Evolutionary conservation across 2,329 filamentous ascomycete species (phyloP), one percentile per base, ranked within the genome.

Genomic region (Clonostachys solani): DNA sequence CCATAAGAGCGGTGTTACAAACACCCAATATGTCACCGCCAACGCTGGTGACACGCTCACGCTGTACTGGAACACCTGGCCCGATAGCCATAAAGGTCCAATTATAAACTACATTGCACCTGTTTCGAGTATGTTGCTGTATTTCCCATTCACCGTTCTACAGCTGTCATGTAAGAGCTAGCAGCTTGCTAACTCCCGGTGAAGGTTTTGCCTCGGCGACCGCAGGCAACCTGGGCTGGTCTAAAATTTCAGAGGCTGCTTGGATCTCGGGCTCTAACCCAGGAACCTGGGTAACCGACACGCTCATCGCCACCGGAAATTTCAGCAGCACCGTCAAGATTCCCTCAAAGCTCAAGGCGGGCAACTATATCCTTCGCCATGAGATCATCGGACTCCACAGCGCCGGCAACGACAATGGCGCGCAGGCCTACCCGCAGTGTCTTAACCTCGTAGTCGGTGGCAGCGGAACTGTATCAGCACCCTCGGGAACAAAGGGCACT

Each of bases 21-120:
- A 60, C 7, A 49, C 48, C 23, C 49, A 50, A 15, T 49, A 42
- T 16, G 47, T 40, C 43, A 46, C 47, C n/a, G 47, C 46, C 17
- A 44, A 43, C 12, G 53, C 54, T n/a, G 54, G 54, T 42, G 45
- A 49, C 43, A 48, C 49, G 17, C 35, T 56, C 12, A 52, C 48
- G 33, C 43, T 56, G 33, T 72, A 79, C 58, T 86, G 83, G 83
- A 80, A 71, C 48, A 65, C 66, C 33, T 86, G 83, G 83, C 81
- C 82, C 19, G 67, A 74, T 12, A 75, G 71, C 46, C 73, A 87
- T 66, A 72, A 81, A 53, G 80, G 79, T 12, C 78, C 79, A 17
- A 70, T 83, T 54, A 70, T 83, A 54, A 73, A 73, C 60, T 83
- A 83, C 67, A 64, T 83, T 37, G 80, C 80, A 48, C 71, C 47